Base-by-base conservation (phyloP, 2,329 filamentous ascomycete species). In the Clarireedia monteithiana region DNA sequence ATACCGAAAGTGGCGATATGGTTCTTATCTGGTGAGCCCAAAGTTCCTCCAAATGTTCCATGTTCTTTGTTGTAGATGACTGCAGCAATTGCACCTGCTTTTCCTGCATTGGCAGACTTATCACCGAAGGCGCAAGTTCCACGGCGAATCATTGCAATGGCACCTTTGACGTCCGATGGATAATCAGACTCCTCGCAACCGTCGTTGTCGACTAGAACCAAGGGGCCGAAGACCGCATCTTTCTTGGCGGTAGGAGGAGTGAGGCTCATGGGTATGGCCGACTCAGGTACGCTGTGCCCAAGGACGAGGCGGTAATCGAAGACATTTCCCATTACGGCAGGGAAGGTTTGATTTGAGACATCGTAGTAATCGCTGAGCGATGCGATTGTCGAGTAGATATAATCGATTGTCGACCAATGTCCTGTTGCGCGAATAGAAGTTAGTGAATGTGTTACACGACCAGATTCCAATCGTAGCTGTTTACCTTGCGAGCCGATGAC, bases 1-100 rank as follows among this genome's bases (percentile, higher is more conserved):
- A 92, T 72, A 1, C 85, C 85, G 57, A 90, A 84, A 1, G 84
- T 88, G 0, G 88, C 82, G 5, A 88, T 75, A 63, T 89, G 80
- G 51, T 82, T 64, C 10, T 76, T 73, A 0, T 73, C 73, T 0
- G 84, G 83, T 0, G 73, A 75, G 10, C 85, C 87, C 3, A 94
- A 75, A 1, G 88, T 91, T 42, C 88, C 89, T 50, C 78, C 76
- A 0, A 90, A 71, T 3, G 72, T 69, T 1, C 82, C 86, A 4
- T 61, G 53, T 1, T 77, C 71, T 36, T 62, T 62, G 1, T 79
- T 72, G 72, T 88, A 91, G 50, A 94, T 76, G 14, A 94, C 72
- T 0, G 84, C 86, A 1, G 84, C 88, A 3, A 81, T 70, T 5
- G 89, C 89, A 20, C 88, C 86, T 1, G 86, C 86, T 49, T 74